Base-by-base conservation (phyloP, 2,329 filamentous ascomycete genomes). In the Rhinocladiella similis region DNA sequence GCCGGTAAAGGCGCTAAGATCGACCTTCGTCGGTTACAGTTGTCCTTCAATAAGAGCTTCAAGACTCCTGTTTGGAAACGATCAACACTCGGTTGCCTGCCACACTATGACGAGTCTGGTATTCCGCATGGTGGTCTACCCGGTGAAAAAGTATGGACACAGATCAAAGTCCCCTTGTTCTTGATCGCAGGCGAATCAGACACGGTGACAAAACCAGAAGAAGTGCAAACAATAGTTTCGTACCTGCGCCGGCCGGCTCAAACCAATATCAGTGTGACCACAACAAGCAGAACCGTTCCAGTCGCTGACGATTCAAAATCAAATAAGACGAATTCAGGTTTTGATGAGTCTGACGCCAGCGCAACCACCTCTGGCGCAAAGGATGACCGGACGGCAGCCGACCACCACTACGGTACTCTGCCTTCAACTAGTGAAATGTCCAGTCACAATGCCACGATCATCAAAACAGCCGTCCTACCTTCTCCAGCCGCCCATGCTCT, bases 401-500 rank as follows among this genome's bases (percentile, higher is more conserved):
- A 65, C 66, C 2, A 66, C 16, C 22, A 55, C 27, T 63, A 59
- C 49, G 62, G 63, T 14, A 48, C 61, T 27, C 65, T 27, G 64
- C 73, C 14, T 72, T 82, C 12, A 80, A 83, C 22, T 5, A 58
- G 50, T 20, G 59, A 63, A 35, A 50, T 61, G 29, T 60, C 56
- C 18, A 62, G 57, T 50, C 50, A 59, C 41, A 57, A 61, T 22
- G 51, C 67, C 74, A 3, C 79, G 83, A 62, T 59, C 77, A 77
- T 96, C 20, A 86, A 89, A 67, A 86, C 83, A 0, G 82, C 82
- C 19, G 79, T 92, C 50, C 79, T 97, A 48, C 89, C 89, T 0
- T 76, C 83, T 1, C 91, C 91, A 0, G 90, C 90, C 9, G 88
- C 87, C 2, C 93, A 97, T 72, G 88, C 89, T 12, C 77, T 97